Evolutionary conservation across 495 filamentous ascomycete species (phyloP).

Genomic region (Cryomyces minteri): DNA sequence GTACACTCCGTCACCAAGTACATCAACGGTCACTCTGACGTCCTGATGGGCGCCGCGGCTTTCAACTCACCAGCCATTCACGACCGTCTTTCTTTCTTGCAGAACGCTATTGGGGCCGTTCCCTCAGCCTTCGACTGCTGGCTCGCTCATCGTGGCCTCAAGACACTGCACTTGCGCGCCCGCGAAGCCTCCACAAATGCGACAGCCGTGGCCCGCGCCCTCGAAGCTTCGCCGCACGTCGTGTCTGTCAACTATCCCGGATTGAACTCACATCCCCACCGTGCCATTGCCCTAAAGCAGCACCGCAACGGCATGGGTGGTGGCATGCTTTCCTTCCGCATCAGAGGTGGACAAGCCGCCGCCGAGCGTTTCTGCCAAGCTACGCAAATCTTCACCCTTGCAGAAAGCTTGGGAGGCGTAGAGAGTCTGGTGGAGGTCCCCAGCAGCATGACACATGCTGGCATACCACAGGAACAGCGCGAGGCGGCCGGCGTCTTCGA

Average conservation of each 20-base stretch:
- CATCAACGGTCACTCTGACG: constrained; percentile 92
- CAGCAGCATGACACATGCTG: constrained; percentile 87
- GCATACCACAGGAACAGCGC: constrained; percentile 75
- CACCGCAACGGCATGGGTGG: constrained; percentile 91
- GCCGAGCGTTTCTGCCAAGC: constrained; percentile 84
- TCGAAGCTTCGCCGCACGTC: constrained; percentile 68
- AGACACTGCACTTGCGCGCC: constrained; percentile 88
- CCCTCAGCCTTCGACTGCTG: constrained; percentile 93
- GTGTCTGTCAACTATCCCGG: constrained; percentile 91
- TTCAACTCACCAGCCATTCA: constrained; percentile 72
- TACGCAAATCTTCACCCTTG: constrained; percentile 80
- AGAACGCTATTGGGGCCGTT: constrained; percentile 93
- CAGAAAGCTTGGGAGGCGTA: constrained; percentile 83
- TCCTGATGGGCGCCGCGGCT: constrained; percentile 96
- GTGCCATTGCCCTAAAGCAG: constrained; percentile 68
- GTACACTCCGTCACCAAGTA: constrained; percentile 99
- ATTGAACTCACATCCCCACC: constrained; percentile 68
- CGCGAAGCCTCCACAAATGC: constrained; percentile 72
- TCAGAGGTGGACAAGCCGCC: constrained; percentile 70
- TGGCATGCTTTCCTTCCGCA: constrained; percentile 93
- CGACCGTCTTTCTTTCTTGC: constrained; percentile 69
- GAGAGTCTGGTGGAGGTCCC: constrained; percentile 87
- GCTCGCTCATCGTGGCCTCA: constrained; percentile 95
- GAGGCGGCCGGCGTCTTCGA: constrained; percentile 92
- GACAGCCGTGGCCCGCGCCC: constrained; percentile 50